Evolutionary conservation across 352 stramenopile species (phyloP).

Genomic region (Globisporangium solare): DNA sequence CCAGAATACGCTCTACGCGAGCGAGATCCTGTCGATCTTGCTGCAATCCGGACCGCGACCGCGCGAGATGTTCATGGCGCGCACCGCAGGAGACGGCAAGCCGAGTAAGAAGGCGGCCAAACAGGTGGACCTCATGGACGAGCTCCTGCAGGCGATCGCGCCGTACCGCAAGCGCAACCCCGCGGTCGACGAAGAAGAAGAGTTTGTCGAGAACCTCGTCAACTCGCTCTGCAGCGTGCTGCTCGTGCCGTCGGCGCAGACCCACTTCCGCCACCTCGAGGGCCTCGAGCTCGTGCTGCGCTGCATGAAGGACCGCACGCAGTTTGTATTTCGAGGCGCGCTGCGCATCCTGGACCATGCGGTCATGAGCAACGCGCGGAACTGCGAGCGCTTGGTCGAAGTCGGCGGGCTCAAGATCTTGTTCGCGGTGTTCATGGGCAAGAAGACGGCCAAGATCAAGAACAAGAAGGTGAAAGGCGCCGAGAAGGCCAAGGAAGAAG

Average conservation of each 20-base stretch:
- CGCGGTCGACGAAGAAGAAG: constrained; percentile 75
- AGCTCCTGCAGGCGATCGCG: constrained; percentile 86
- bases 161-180: constrained; percentile 87
- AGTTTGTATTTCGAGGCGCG: constrained; percentile 48
- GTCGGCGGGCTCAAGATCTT: constrained; percentile 54
- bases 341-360: constrained; percentile 59
- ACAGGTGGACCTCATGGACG: constrained; percentile 83
- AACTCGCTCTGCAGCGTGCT: constrained; percentile 83
- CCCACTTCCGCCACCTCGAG: constrained; percentile 67
- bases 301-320: constrained; percentile 87
- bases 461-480: constrained; percentile 21
- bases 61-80: constrained; percentile 39
- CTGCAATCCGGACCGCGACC: constrained; percentile 50
- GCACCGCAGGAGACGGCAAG: background rate
- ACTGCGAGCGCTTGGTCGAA: constrained; percentile 69
- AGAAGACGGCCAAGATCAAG: constrained; percentile 26
- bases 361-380: constrained; percentile 48
- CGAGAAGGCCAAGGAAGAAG: constrained; percentile 41
- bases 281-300: constrained; percentile 92
- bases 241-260: constrained; percentile 36
- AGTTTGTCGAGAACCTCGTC: constrained; percentile 93
- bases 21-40: constrained; percentile 84
- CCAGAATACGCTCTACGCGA: constrained; percentile 81
- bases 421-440: constrained; percentile 77
- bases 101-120: constrained; percentile 7